These are phyloP conservation scores for Entomortierella chlamydospora DNA, from an alignment of 192 early-diverging fungal species.

Conservation along the genomic window DNA sequence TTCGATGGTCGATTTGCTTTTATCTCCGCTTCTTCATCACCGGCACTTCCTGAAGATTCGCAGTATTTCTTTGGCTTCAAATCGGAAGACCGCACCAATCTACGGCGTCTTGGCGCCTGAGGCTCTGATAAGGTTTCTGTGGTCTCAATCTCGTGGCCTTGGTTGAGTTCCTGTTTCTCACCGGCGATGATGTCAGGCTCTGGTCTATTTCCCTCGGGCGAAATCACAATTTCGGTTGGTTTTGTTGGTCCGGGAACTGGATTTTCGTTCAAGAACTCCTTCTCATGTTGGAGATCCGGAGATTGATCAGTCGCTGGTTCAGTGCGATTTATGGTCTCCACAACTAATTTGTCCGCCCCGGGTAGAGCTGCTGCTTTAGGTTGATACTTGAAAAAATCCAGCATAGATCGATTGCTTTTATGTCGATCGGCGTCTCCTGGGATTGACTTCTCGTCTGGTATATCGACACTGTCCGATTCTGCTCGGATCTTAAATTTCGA, in stretches of 20 bases:
- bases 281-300: no score
- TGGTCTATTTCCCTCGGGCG: no score
- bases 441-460: not conserved
- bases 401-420: not conserved
- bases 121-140: not conserved
- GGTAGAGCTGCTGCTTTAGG: not conserved
- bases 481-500: not conserved
- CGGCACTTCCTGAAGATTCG: not conserved
- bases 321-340: no score
- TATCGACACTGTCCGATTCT: not conserved
- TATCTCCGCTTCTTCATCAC: not conserved
- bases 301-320: no score
- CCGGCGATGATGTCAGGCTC: not conserved
- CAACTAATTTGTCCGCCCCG: no score
- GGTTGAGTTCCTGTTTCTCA: not conserved
- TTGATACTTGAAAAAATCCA: conserved; percentile 12
- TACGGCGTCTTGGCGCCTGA: conserved; percentile 3
- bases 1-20: not conserved
- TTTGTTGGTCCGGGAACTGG: no score
- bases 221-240: no score
- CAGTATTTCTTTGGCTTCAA: conserved; percentile 7
- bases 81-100: conserved; percentile 7
- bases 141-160: not conserved
- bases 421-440: not conserved
- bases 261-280: no score